Evolutionary conservation across 2,329 filamentous ascomycete genomes (phyloP).

Genomic region (Fusarium armeniacum): DNA sequence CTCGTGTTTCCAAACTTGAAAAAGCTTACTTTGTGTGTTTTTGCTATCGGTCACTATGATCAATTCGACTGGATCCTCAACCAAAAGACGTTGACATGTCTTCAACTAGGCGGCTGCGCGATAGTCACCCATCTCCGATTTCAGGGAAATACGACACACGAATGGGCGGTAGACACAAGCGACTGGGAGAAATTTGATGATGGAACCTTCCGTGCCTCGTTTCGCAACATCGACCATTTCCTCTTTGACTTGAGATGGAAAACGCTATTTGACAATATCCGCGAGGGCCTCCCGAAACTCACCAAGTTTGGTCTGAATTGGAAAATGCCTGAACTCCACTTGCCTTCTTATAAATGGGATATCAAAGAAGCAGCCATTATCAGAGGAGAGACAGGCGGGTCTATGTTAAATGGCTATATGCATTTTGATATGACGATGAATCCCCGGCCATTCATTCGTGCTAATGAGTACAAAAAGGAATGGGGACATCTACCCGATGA

Average conservation of each 20-base stretch:
- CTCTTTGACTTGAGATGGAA: not conserved
- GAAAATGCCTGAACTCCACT: no score
- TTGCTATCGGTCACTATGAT: not conserved
- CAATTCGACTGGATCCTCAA: not conserved
- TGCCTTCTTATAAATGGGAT: no score
- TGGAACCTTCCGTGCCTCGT: no score
- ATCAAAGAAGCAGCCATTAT: no score
- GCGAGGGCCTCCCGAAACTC: not conserved
- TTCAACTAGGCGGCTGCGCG: not conserved
- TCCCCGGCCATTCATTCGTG: no score
- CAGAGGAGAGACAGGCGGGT: no score
- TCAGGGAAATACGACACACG: rapidly evolving
- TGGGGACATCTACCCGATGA: no score
- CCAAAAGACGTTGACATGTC: not conserved
- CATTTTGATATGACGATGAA: not conserved
- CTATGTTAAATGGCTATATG: not conserved
- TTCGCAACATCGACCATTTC: not conserved
- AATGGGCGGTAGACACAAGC: not conserved
- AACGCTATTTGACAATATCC: not conserved
- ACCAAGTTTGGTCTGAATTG: not conserved
- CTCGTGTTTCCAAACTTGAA: not conserved
- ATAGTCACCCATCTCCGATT: not conserved
- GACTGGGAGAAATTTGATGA: not conserved
- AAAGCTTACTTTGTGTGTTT: rapidly evolving
- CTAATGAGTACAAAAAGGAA: no score